Evolutionary conservation across 306 rosid species (phyloP).

Genomic region (Lagenaria siceraria): DNA sequence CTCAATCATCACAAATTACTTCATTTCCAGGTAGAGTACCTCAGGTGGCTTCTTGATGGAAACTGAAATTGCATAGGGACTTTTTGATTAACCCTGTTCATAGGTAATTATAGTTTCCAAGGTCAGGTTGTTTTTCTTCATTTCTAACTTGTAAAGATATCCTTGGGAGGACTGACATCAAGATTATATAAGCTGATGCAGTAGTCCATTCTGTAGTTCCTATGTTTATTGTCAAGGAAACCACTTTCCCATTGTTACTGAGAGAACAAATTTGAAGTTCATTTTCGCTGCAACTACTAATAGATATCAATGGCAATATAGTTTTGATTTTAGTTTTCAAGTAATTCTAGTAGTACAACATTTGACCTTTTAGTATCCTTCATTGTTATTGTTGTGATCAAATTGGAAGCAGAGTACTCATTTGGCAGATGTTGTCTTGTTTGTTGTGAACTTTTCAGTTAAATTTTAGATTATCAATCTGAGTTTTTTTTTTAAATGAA

Average conservation of each 20-base stretch:
- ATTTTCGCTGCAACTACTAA: neutral
- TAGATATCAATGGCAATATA: neutral
- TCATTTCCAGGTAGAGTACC: neutral
- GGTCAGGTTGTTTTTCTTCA: neutral
- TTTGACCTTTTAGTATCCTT: neutral
- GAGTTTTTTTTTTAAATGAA: no score
- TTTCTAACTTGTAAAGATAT: slow-evolving; percentile 16
- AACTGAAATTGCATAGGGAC: slow-evolving; percentile 14
- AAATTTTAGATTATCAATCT: neutral
- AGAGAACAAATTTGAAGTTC: neutral
- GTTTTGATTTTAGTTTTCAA: neutral
- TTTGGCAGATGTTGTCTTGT: neutral
- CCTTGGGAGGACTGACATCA: neutral
- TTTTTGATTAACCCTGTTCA: slow-evolving; percentile 2
- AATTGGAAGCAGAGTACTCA: neutral
- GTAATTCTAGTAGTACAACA: neutral
- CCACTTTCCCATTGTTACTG: neutral
- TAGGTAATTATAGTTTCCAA: slow-evolving; percentile 2
- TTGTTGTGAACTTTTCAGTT: neutral
- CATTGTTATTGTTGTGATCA: neutral
- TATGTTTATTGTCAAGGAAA: neutral
- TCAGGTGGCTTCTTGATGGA: slow-evolving; percentile 2
- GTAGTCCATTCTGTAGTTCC: neutral
- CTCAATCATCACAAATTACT: slow-evolving; percentile 4
- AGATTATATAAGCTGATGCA: neutral